Base-by-base conservation (phyloP, 1,284 basidiomycete species). In the Neotropicomus parvogracilis region DNA sequence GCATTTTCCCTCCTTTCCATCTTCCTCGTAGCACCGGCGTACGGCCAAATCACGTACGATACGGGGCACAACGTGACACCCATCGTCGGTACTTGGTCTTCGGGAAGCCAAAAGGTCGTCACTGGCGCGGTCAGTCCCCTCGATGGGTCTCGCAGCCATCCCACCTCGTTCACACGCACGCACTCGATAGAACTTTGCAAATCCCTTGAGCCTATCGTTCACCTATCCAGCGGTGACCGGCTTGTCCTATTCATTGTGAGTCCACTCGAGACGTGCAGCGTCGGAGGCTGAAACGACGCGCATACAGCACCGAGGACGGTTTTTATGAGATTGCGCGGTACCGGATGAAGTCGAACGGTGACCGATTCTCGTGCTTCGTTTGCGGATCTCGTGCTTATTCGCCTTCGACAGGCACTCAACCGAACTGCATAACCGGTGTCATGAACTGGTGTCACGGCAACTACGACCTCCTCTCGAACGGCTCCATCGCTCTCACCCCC, bases 301-400 rank as follows among this genome's bases (percentile, higher is more conserved):
- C 39, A 21, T 13, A n/a, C 54, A 90, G 83, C 68, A 73, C 83
- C 32, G 58, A 72, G 43, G 81, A 87, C 54, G 85, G 86, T 6
- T 89, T 70, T 72, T 97, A 88, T 57, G 94, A 97, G 68, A 78
- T 91, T 64, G 81, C 91, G 17, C 84, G 89, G 59, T 97, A 94
- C 68, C 81, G 91, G 42, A 94, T 94, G 73, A 77, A 73, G 33
- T 72, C 82, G 48, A 97, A 95, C 68, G 91, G 87, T 88, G 49
- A 40, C 36, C 32, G 37, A 43, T 38, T 32, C 24, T 24, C 38
- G 37, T 29, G 27, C 20, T 29, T 19, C 2, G 31, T 46, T 19
- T 13, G n/a, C 26, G 26, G 14, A 11, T 39, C 16, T 10, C 19
- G 26, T 16, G 13, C 49, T 53, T 8, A 59, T 48, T 16, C 17